Evolutionary conservation across 768 basidiomycete genomes (phyloP).

Genomic region (Paxillus involutus): DNA sequence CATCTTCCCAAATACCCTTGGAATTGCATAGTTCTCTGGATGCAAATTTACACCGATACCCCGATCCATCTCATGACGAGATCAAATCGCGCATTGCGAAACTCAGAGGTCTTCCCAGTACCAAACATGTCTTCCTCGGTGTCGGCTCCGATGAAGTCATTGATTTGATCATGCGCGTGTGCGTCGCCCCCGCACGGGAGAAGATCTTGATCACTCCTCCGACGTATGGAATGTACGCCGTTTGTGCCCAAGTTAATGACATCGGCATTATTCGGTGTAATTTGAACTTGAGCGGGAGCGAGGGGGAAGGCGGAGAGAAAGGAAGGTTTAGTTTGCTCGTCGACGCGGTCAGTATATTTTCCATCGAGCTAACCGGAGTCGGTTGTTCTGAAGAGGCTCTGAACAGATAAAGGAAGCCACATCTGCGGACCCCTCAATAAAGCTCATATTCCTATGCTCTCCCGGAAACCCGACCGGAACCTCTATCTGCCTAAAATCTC

Average conservation of each 20-base stretch:
- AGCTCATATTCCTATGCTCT: slow-evolving; percentile 92
- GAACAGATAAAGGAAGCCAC: slow-evolving; percentile 69
- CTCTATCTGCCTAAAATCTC: slow-evolving; percentile 65
- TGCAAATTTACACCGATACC: slow-evolving; percentile 84
- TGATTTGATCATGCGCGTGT: slow-evolving; percentile 89
- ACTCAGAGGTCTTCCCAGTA: slow-evolving; percentile 64
- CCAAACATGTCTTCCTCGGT: slow-evolving; percentile 83
- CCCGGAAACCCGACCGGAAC: slow-evolving; percentile 98
- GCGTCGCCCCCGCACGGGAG: slow-evolving; percentile 77
- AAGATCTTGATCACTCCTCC: slow-evolving; percentile 89
- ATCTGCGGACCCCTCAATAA: slow-evolving; percentile 72
- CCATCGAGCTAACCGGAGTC: not conserved
- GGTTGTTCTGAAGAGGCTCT: slow-evolving; percentile 1
- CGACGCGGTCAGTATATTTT: slow-evolving; percentile 56
- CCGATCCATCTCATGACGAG: slow-evolving; percentile 81
- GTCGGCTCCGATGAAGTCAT: slow-evolving; percentile 98
- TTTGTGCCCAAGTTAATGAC: slow-evolving; percentile 95
- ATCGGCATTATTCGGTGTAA: slow-evolving; percentile 77
- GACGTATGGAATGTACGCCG: slow-evolving; percentile 97
- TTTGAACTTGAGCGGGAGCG: slow-evolving; percentile 53
- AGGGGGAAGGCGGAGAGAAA: slow-evolving; percentile 71
- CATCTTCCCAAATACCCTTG: slow-evolving; percentile 27
- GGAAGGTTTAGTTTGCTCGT: slow-evolving; percentile 76
- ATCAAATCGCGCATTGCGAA: slow-evolving; percentile 77
- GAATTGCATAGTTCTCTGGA: slow-evolving; percentile 40